Evolutionary conservation across 2,329 filamentous ascomycete genomes (phyloP).

Genomic region (Huntiella abstrusa): DNA sequence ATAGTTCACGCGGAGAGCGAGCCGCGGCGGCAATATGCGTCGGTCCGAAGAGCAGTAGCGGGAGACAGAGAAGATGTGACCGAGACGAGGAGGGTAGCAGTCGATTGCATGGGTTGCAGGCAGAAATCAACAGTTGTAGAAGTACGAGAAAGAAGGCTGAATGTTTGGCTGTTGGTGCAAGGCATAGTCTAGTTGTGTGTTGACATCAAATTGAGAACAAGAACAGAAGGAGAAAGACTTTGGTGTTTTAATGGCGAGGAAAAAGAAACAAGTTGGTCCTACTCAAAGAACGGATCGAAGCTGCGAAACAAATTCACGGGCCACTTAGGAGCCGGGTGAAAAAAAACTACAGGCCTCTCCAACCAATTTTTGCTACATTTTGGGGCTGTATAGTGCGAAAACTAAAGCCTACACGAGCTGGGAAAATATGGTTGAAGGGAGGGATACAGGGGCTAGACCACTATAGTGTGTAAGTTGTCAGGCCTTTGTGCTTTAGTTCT

Average conservation of each 20-base stretch:
- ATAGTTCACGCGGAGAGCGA: slow-evolving; percentile 10
- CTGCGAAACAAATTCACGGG: too few relatives aligned
- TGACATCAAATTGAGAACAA: not conserved
- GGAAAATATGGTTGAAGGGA: too few relatives aligned
- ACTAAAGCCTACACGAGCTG: too few relatives aligned
- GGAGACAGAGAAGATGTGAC: slow-evolving; percentile 3
- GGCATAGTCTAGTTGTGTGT: slow-evolving; percentile 8
- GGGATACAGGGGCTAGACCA: too few relatives aligned
- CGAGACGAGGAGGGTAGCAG: slow-evolving; percentile 2
- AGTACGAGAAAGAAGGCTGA: not conserved
- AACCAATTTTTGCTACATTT: too few relatives aligned
- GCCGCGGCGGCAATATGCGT: slow-evolving; percentile 12
- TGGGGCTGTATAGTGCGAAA: too few relatives aligned
- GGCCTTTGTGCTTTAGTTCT: too few relatives aligned
- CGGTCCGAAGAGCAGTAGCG: slow-evolving; percentile 6
- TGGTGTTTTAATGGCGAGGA: slow-evolving; percentile 14
- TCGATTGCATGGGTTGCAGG: slow-evolving; percentile 6
- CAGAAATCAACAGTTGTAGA: slow-evolving; percentile 3
- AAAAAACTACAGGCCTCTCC: too few relatives aligned
- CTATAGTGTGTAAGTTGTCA: too few relatives aligned
- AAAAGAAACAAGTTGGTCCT: slow-evolving; percentile 5
- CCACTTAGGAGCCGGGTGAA: too few relatives aligned
- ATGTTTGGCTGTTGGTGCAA: slow-evolving; percentile 7
- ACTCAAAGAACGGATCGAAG: too few relatives aligned
- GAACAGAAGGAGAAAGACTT: not conserved